phyloP scores from a whole-genome alignment of 1,284 basidiomycete genomes.

The Phellinidium pouzarii region DNA sequence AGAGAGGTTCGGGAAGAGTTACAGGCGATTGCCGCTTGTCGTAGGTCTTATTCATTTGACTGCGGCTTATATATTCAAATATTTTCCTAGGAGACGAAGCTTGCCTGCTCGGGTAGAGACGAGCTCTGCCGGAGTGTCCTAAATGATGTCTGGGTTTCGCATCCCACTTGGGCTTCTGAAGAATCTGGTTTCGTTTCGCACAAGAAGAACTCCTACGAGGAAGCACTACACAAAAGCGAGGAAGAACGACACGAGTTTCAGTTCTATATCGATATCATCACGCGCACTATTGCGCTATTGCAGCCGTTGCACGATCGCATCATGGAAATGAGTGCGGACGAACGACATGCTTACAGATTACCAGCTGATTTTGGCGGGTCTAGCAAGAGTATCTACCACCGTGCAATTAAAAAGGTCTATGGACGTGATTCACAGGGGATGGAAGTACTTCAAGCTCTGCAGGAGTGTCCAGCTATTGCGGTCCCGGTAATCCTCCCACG shows the following conservation, averaged over 20 bases:
- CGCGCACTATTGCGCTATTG: slow-evolving; percentile 87
- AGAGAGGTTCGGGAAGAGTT: slow-evolving; percentile 81
- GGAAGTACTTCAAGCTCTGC: slow-evolving; percentile 87
- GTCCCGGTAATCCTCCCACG: slow-evolving; percentile 90
- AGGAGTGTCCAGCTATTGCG: slow-evolving; percentile 87
- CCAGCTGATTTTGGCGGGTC: slow-evolving; percentile 87
- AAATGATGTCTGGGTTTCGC: slow-evolving; percentile 95
- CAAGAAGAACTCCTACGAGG: slow-evolving; percentile 97
- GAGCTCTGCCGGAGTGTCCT: slow-evolving; percentile 94
- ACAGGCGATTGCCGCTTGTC: slow-evolving; percentile 82
- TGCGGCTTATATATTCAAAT: slow-evolving; percentile 3
- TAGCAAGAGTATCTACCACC: slow-evolving; percentile 86
- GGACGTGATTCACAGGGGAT: slow-evolving; percentile 70
- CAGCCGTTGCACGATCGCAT: slow-evolving; percentile 88
- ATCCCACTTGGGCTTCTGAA: slow-evolving; percentile 97
- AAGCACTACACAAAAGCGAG: slow-evolving; percentile 93
- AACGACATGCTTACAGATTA: slow-evolving; percentile 78
- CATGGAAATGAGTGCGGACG: slow-evolving; percentile 85
- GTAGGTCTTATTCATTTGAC: slow-evolving; percentile 42
- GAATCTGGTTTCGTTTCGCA: slow-evolving; percentile 91
- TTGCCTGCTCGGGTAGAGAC: slow-evolving; percentile 93
- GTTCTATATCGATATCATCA: slow-evolving; percentile 90
- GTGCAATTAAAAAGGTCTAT: slow-evolving; percentile 94
- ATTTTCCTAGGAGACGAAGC: slow-evolving; percentile 66
- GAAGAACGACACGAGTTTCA: slow-evolving; percentile 99